Evolutionary conservation across 129 eudicot species (phyloP).

Genomic region (Flaveria ramosissima): DNA sequence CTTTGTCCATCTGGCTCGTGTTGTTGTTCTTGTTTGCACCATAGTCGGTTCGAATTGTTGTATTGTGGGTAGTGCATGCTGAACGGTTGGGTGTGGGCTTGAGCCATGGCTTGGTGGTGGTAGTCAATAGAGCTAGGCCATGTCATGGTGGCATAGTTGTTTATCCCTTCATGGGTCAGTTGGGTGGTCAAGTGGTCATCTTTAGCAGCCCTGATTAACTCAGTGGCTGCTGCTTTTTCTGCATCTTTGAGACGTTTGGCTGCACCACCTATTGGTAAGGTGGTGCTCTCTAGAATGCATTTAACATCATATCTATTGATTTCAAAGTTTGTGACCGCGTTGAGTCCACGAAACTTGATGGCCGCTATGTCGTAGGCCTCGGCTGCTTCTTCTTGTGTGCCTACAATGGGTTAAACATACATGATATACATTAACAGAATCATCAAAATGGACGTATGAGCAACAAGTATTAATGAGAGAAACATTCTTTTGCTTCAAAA

Average conservation of each 20-base stretch:
- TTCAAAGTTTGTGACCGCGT: conserved; percentile 90
- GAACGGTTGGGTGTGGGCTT: conserved; percentile 55
- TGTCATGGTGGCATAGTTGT: conserved; percentile 31
- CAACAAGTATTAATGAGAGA: too few species aligned
- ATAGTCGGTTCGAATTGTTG: conserved; percentile 36
- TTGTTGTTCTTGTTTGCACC: conserved; percentile 76
- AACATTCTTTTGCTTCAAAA: not conserved
- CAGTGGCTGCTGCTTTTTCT: conserved; percentile 50
- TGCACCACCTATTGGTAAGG: conserved; percentile 81
- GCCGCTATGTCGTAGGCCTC: conserved; percentile 98
- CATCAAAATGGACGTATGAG: not conserved
- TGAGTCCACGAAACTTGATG: conserved; percentile 81
- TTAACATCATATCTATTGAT: conserved; percentile 83
- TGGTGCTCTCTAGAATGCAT: conserved; percentile 78
- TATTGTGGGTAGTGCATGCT: conserved; percentile 55
- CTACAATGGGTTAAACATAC: conserved; percentile 27
- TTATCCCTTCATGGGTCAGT: conserved; percentile 38
- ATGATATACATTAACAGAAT: not conserved
- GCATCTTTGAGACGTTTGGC: conserved; percentile 85
- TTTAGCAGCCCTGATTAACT: conserved; percentile 26
- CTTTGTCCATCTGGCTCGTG: conserved; percentile 45
- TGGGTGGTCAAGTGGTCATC: conserved; percentile 34
- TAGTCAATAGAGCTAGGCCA: conserved; percentile 59
- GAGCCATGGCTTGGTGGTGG: conserved; percentile 45
- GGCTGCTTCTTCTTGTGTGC: conserved; percentile 99